Conservation (phyloP, 2,329 filamentous ascomycete species). For the Pseudogymnoascus sp. region DNA sequence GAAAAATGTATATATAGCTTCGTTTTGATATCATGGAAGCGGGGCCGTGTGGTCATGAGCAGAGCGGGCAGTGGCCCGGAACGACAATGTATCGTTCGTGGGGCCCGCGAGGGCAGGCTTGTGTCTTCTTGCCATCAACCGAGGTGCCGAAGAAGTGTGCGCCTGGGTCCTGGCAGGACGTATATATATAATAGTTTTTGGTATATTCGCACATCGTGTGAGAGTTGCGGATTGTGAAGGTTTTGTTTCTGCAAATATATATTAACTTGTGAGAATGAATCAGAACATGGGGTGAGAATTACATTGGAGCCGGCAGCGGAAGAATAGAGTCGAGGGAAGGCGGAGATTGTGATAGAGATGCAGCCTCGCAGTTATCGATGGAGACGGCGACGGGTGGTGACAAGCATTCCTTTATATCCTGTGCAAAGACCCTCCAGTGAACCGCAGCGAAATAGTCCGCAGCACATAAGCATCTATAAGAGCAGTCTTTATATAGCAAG, state of each 20-base stretch:
- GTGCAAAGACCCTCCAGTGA: constrained; percentile 2
- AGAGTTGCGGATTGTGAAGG: background rate
- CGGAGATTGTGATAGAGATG: background rate
- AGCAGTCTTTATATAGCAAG: constrained; percentile 4
- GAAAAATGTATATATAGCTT: background rate
- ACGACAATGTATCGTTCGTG: constrained; percentile 68
- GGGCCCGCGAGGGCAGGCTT: constrained; percentile 52
- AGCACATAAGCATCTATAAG: constrained; percentile 6
- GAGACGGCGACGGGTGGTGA: background rate
- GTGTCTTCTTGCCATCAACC: constrained; percentile 53
- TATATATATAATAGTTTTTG: constrained; percentile 72
- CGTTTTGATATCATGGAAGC: background rate
- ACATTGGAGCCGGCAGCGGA: background rate
- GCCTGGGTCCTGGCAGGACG: constrained; percentile 57
- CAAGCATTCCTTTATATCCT: constrained; percentile 6
- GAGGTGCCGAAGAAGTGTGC: constrained; percentile 64
- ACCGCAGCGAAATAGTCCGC: background rate
- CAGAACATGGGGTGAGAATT: background rate
- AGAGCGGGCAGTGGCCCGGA: constrained; percentile 52
- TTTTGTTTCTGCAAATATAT: constrained; percentile 3
- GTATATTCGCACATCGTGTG: constrained; percentile 50
- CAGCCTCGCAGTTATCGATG: constrained; percentile 1
- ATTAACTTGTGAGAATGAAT: background rate
- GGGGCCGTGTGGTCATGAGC: constrained; percentile 20
- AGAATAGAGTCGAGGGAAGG: background rate